Evolutionary conservation across 2,329 filamentous ascomycete genomes (phyloP).

Genomic region (Pezicula rhizophila): DNA sequence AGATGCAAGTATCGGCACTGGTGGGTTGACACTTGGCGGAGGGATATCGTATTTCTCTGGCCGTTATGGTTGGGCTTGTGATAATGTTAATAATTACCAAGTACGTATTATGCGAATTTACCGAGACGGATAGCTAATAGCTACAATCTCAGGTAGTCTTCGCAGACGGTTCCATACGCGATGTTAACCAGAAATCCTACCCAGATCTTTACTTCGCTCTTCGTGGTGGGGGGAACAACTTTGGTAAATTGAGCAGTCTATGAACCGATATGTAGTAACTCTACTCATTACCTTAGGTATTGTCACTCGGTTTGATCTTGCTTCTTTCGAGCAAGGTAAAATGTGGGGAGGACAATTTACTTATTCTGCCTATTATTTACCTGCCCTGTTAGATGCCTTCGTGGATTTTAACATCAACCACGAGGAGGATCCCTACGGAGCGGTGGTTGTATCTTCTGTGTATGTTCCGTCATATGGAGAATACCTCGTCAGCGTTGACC

Average conservation of each 20-base stretch:
- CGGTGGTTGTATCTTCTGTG: not conserved
- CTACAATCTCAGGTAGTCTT: constrained; percentile 41
- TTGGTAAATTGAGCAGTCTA: constrained; percentile 27
- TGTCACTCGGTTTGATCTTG: constrained; percentile 35
- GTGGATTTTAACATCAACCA: not conserved
- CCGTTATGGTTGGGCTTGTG: not conserved
- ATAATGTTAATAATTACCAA: constrained; percentile 4
- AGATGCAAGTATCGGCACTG: constrained; percentile 6
- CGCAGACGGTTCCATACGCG: constrained; percentile 41
- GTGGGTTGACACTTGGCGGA: not conserved
- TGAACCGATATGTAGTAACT: too few relatives aligned
- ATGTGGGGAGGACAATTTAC: constrained; percentile 1
- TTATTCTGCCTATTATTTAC: not conserved
- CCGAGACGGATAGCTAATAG: constrained; percentile 43
- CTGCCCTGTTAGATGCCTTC: constrained; percentile 1
- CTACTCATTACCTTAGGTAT: constrained; percentile 18
- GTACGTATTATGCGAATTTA: not conserved
- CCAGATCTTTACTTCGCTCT: constrained; percentile 46
- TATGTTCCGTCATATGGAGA: not conserved
- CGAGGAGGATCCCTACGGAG: constrained; percentile 2
- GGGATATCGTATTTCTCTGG: constrained; percentile 4
- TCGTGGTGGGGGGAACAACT: constrained; percentile 52
- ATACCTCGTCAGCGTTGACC: constrained; percentile 1
- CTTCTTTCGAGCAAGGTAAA: constrained; percentile 2
- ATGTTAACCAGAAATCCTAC: constrained; percentile 32